phyloP scores from a whole-genome alignment of 805 yeast species.

The Saccharomycopsis synnaedendra region DNA sequence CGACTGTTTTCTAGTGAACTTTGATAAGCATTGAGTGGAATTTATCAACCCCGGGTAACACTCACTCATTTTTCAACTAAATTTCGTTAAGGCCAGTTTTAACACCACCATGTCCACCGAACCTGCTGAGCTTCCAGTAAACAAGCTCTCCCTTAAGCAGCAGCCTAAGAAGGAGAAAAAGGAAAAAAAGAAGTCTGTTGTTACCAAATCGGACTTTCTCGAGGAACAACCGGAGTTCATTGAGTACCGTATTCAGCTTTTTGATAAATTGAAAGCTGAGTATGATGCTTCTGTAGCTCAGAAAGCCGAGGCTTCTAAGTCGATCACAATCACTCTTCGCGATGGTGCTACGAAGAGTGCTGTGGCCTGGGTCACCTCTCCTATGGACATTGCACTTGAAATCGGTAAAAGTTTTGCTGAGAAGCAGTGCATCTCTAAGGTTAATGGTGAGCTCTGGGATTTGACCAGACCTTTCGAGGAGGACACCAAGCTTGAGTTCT shows the following conservation, averaged over 20 bases:
- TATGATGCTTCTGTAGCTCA: conserved; percentile 63
- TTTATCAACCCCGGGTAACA: too few species aligned
- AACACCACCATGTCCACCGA: conserved; percentile 21
- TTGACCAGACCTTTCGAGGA: conserved; percentile 84
- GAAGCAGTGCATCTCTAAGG: conserved; percentile 83
- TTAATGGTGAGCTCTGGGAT: conserved; percentile 90
- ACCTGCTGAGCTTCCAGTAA: conserved; percentile 38
- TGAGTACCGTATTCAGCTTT: conserved; percentile 65
- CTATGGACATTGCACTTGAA: conserved; percentile 70
- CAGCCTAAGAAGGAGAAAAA: conserved; percentile 26
- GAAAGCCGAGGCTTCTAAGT: conserved; percentile 39
- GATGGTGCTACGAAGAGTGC: conserved; percentile 79
- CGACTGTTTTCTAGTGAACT: too few species aligned
- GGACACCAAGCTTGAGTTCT: conserved; percentile 57
- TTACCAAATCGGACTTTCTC: conserved; percentile 31
- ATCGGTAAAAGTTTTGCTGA: conserved; percentile 85
- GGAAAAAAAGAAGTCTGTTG: conserved; percentile 26
- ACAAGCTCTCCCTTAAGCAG: conserved; percentile 19
- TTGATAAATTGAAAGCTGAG: conserved; percentile 69
- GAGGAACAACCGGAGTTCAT: conserved; percentile 82
- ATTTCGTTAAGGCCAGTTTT: too few species aligned
- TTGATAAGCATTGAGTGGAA: too few species aligned
- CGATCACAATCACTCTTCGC: conserved; percentile 71
- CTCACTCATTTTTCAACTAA: too few species aligned
- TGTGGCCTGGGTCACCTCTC: conserved; percentile 81